A percentile compares a stretch with the other conserved stretches of the same genome.
phyloP scores from a whole-genome alignment of 345 rosid genomes.

The Luvunga scandens region DNA sequence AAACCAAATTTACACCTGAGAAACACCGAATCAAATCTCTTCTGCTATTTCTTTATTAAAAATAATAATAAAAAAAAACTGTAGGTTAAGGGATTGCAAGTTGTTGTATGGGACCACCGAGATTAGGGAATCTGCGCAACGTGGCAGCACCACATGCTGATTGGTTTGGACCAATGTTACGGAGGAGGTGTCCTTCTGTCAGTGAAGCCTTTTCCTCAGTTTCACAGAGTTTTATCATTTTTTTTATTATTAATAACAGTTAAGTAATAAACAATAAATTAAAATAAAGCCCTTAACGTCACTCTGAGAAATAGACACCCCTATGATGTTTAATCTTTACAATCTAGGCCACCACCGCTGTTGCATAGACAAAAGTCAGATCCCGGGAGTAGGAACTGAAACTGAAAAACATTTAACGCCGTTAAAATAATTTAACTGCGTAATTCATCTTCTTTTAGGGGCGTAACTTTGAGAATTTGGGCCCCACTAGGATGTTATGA shows the following conservation, averaged over 20 bases:
- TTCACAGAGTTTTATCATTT: neutral
- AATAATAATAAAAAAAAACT: neutral
- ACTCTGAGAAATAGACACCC: neutral
- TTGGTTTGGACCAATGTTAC: conserved; percentile 32
- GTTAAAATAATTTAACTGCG: neutral
- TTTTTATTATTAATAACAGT: neutral
- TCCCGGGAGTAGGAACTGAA: neutral
- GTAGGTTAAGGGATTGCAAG: neutral
- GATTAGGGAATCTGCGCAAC: conserved; percentile 29
- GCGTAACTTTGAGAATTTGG: neutral
- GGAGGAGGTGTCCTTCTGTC: conserved; percentile 26
- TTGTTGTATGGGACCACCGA: conserved; percentile 9
- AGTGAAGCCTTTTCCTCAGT: neutral
- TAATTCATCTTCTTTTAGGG: too few relatives aligned
- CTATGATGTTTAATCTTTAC: neutral
- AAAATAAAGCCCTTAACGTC: neutral
- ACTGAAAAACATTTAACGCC: neutral
- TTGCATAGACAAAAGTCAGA: neutral
- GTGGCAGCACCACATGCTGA: conserved; percentile 41
- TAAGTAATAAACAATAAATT: neutral
- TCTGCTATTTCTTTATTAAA: neutral
- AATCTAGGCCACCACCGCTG: neutral
- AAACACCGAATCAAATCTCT: neutral
- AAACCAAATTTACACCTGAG: neutral
- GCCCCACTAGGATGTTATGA: neutral